These are phyloP conservation scores for Agaricus sinodeliciosus DNA, from an alignment of 768 basidiomycete genomes.

Conservation along the genomic window DNA sequence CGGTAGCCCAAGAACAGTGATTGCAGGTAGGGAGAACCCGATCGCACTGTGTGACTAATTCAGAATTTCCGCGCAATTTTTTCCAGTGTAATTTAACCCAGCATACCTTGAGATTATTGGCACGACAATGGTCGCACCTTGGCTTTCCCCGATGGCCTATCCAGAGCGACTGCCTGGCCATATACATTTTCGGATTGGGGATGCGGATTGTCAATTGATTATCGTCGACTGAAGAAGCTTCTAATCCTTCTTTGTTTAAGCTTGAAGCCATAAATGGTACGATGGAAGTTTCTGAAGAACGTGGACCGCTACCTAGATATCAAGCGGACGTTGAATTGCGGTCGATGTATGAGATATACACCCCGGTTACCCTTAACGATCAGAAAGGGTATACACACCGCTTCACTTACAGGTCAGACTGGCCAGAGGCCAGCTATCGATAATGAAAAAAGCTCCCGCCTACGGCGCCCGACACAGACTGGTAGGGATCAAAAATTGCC, in stretches of 20 bases:
- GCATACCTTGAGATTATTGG: constrained; percentile 66
- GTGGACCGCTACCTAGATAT: constrained; percentile 3
- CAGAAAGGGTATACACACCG: neutral
- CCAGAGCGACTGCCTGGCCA: constrained; percentile 69
- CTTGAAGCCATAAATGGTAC: constrained; percentile 6
- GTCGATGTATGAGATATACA: neutral
- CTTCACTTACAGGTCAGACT: neutral
- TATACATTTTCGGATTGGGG: constrained; percentile 60
- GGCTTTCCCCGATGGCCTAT: constrained; percentile 71
- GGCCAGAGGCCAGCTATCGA: neutral
- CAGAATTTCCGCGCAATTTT: constrained; percentile 3
- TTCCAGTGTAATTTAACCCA: neutral
- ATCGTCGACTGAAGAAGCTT: constrained; percentile 28
- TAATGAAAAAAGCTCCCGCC: neutral
- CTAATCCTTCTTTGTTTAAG: constrained; percentile 24
- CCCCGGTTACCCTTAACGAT: too few relatives aligned
- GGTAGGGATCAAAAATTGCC: neutral
- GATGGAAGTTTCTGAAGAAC: constrained; percentile 1
- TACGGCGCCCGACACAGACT: neutral
- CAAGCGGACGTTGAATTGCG: neutral
- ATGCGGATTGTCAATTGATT: constrained; percentile 57
- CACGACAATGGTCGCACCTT: constrained; percentile 66
- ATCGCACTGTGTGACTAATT: constrained; percentile 45
- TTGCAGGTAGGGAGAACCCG: constrained; percentile 66
- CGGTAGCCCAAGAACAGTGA: constrained; percentile 59